Conservation (phyloP, 164 flowering plant species). For the Macadamia tetraphylla region DNA sequence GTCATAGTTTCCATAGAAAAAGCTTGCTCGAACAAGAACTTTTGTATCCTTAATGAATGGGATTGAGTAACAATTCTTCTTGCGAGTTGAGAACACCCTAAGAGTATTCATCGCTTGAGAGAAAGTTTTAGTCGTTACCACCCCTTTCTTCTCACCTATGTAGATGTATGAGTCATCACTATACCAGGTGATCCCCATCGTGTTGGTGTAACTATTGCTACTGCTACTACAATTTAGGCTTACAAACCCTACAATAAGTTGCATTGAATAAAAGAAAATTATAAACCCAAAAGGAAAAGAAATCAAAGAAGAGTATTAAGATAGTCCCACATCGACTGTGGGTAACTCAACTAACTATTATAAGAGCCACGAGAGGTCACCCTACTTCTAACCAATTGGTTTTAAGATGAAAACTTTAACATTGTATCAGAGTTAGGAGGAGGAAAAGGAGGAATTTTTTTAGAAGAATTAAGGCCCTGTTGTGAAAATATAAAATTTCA, state of each 20-base stretch:
- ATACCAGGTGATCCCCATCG: constrained; percentile 17
- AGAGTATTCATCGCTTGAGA: constrained; percentile 24
- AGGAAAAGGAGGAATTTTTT: too few relatives aligned
- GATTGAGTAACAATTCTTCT: constrained; percentile 34
- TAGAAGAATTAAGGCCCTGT: too few relatives aligned
- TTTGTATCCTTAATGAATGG: constrained; percentile 1
- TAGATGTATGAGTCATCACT: constrained; percentile 18
- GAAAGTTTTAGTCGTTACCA: background rate
- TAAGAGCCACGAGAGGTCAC: too few relatives aligned
- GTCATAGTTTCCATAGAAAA: constrained; percentile 40
- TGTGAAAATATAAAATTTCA: too few relatives aligned
- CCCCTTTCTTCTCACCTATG: constrained; percentile 18
- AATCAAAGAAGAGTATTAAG: background rate
- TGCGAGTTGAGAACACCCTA: constrained; percentile 25
- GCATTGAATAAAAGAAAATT: too few relatives aligned
- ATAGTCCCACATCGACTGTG: too few relatives aligned
- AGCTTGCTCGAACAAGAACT: constrained; percentile 28
- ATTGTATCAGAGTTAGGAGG: too few relatives aligned
- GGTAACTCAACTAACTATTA: too few relatives aligned
- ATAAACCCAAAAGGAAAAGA: too few relatives aligned
- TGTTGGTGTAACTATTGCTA: constrained; percentile 11
- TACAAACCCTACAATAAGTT: constrained; percentile 19
- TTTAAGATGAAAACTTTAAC: too few relatives aligned
- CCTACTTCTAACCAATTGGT: too few relatives aligned
- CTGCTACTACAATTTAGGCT: constrained; percentile 33